phyloP scores from a whole-genome alignment of 2,329 filamentous ascomycete genomes.

The Exophiala sideris region DNA sequence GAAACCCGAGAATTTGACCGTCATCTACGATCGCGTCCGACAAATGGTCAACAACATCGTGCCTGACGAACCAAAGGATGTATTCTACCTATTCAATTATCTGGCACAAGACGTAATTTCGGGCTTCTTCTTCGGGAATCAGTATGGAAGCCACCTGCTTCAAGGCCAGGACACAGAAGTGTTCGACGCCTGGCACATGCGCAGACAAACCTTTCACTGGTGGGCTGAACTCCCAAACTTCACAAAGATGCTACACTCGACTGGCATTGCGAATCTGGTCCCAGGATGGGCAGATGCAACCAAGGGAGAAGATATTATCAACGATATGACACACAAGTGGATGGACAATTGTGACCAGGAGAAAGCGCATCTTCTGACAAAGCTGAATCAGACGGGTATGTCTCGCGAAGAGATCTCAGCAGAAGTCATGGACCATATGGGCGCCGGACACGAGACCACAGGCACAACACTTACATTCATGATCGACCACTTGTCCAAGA shows the following conservation, averaged over 20 bases:
- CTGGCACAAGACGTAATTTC: conserved; percentile 12
- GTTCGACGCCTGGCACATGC: conserved; percentile 11
- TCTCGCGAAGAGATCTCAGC: conserved; percentile 10
- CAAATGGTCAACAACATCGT: conserved; percentile 10
- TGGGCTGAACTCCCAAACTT: conserved; percentile 8
- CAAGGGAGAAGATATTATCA: conserved; percentile 6
- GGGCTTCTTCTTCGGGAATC: conserved; percentile 12
- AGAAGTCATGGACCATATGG: conserved; percentile 60
- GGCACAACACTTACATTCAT: conserved; percentile 53
- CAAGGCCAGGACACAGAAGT: conserved; percentile 9
- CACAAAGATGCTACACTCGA: conserved; percentile 7
- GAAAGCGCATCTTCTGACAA: conserved; percentile 8
- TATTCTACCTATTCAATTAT: conserved; percentile 11
- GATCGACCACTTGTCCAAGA: conserved; percentile 35
- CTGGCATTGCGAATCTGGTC: conserved; percentile 5
- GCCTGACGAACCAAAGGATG: neutral
- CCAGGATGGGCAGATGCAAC: conserved; percentile 7
- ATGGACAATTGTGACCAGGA: conserved; percentile 11
- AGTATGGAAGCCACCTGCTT: conserved; percentile 10
- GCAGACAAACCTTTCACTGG: conserved; percentile 10
- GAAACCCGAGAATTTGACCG: conserved; percentile 6
- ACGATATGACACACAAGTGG: conserved; percentile 10
- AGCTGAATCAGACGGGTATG: conserved; percentile 4
- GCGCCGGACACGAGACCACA: conserved; percentile 73
- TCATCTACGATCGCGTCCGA: conserved; percentile 10